Base-by-base conservation (phyloP, 495 filamentous ascomycete species). In the Neurospora sp. region DNA sequence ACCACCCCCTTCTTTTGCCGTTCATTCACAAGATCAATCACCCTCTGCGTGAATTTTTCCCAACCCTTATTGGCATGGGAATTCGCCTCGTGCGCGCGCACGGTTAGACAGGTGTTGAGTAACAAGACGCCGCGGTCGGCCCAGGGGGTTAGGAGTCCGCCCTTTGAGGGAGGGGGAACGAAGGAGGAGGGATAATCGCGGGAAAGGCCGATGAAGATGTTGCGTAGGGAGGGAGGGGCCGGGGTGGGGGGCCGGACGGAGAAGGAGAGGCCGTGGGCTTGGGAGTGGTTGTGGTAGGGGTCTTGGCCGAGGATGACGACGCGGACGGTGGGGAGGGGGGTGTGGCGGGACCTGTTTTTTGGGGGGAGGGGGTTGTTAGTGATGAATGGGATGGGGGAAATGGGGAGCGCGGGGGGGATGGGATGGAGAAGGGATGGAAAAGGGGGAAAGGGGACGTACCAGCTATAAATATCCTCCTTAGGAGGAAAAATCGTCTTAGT, bases 221-320 rank as follows among this genome's bases (percentile, higher is more conserved):
- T 99, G 72, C 87, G 86, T 14, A 99, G 88, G 3, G 92, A 95
- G 0, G 93, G 94, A 0, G 96, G 96, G 1, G 94, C 94, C 6
- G 88, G 88, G 0, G 93, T 97, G 0, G 96, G 96, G 0, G 96
- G 90, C 0, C 92, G 93, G 71, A 98, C 94, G 20, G 93, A 97
- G 88, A 99, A 99, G 80, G 90, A 92, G 66, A 99, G 89, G 35
- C 96, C 96, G 82, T 97, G 95, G 41, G 96, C 96, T 87, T 99
- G 96, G 84, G 97, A 96, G 82, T 86, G 76, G 80, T 96, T 96
- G 84, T 98, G 96, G 82, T 99, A 99, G 6, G 96, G 96, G 81
- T 99, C 96, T 83, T 99, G 96, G 74, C 96, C 96, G 59, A 98
- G 77, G 81, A 99, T 92, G 9, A 99, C 93, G 69, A 90, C 90